Base-by-base conservation (phyloP, 495 filamentous ascomycete species). In the Daldinia grandis region DNA sequence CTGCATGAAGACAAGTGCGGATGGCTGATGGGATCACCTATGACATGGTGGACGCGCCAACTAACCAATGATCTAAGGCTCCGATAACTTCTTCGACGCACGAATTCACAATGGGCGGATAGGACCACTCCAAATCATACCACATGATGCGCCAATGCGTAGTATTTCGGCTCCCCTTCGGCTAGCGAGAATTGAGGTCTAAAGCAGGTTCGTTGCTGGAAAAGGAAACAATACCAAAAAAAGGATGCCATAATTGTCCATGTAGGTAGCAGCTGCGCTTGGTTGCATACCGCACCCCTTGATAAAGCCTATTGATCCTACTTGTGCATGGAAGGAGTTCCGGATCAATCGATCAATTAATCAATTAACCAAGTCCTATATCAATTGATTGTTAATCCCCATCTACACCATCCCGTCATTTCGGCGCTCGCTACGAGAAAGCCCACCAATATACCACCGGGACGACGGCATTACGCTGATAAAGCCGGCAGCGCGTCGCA, bases 141-240 rank as follows among this genome's bases (percentile, higher is more conserved):
- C 42, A 47, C 19, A 47, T 14, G 42, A 47, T 47, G n/a, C 17
- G 2, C 42, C 42, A 9, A 47, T 10, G 17, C 17, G 42, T 47
- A 21, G 42, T 24, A 47, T 47, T 24, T 47, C 42, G 42, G 42
- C 42, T 47, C 42, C 42, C 42, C 42, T 47, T 47, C 42, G 42
- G 42, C 42, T 47, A 24, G 42, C 17, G 42, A 47, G 8, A 12
- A 21, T 47, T 47, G 21, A 1, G 17, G 19, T 17, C 4, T 40
- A 40, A 31, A 35, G 33, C 33, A 21, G 9, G 10, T 24, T 47
- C 42, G 42, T 21, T 47, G 15, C 19, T 47, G 3, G 21, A 21
- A 47, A 24, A 24, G 12, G 33, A 35, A 47, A 21, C 0, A 21
- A 10, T 21, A 14, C 35, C 35, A 9, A 38, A 38, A 38, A 12